These are phyloP conservation scores for Globisporangium parvum DNA, from an alignment of 352 stramenopile species.

Conservation along the genomic window DNA sequence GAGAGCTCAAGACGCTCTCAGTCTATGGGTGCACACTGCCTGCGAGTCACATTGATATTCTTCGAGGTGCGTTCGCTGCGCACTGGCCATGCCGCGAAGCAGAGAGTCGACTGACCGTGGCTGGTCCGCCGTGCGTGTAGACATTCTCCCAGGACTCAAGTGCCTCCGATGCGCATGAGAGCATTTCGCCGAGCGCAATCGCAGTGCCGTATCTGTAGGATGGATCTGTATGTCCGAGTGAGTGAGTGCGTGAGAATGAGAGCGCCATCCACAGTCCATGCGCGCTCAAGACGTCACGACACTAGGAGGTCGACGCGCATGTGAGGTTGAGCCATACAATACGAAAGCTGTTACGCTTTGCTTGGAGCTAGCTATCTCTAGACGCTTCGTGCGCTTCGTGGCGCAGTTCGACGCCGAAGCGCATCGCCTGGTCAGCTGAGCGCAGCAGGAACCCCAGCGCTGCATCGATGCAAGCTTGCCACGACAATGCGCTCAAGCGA, in stretches of 20 bases:
- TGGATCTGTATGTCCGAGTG: neutral
- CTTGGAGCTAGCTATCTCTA: neutral
- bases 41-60: constrained; percentile 39
- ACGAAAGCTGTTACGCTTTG: no score
- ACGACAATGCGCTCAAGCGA: constrained; percentile 65
- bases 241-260: neutral
- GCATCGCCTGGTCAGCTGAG: no score
- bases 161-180: constrained; percentile 47
- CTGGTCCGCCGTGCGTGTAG: constrained; percentile 9
- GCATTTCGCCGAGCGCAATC: neutral
- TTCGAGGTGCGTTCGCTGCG: constrained; percentile 30
- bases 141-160: constrained; percentile 42
- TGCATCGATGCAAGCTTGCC: constrained; percentile 39
- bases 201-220: neutral
- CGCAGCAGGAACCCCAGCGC: no score
- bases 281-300: no score
- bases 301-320: no score
- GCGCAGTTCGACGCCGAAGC: no score
- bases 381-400: no score
- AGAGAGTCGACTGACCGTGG: neutral
- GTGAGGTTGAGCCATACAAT: no score
- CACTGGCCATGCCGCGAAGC: no score
- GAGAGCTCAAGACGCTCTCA: constrained; percentile 43
- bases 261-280: no score
- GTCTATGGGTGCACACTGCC: constrained; percentile 51